These are phyloP conservation scores for Keithomyces neogunnii DNA, from an alignment of 2,329 filamentous ascomycete species.

Conservation along the genomic window DNA sequence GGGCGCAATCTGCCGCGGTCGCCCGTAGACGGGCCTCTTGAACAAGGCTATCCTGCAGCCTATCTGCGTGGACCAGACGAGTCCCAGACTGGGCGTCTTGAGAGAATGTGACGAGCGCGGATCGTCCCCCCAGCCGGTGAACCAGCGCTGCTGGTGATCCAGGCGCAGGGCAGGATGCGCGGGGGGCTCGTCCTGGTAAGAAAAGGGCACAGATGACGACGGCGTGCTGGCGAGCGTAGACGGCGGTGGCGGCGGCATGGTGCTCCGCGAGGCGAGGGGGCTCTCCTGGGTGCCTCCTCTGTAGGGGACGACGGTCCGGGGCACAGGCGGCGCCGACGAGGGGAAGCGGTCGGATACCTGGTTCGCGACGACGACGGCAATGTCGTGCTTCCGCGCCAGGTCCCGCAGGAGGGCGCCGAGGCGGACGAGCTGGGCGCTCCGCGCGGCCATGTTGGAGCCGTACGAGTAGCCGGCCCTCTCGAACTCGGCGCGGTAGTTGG, in stretches of 20 bases:
- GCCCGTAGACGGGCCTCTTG: conserved; percentile 53
- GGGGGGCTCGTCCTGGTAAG: conserved; percentile 20
- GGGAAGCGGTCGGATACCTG: conserved; percentile 86
- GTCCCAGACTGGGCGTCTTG: conserved; percentile 80
- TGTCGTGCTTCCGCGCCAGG: conserved; percentile 62
- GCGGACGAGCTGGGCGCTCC: conserved; percentile 68
- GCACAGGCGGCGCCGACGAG: conserved; percentile 10
- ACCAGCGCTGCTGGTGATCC: conserved; percentile 88
- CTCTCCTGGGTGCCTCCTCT: conserved; percentile 30
- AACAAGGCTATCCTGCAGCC: conserved; percentile 74
- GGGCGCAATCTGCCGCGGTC: conserved; percentile 26
- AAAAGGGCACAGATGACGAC: conserved; percentile 30
- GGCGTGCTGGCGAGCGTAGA: conserved; percentile 20
- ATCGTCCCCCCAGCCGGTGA: conserved; percentile 88
- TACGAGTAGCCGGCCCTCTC: conserved; percentile 43
- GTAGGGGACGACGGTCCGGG: neutral
- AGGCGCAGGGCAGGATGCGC: conserved; percentile 54
- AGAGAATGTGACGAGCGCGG: conserved; percentile 35
- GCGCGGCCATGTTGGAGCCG: conserved; percentile 58
- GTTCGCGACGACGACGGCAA: conserved; percentile 88
- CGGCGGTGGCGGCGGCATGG: conserved; percentile 18
- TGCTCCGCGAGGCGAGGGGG: conserved; percentile 40
- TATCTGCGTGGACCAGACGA: conserved; percentile 89
- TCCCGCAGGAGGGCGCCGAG: conserved; percentile 68
- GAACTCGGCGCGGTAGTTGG: conserved; percentile 92